These are phyloP conservation scores for Cardamine occulta DNA, from an alignment of 345 rosid species.

Conservation along the genomic window DNA sequence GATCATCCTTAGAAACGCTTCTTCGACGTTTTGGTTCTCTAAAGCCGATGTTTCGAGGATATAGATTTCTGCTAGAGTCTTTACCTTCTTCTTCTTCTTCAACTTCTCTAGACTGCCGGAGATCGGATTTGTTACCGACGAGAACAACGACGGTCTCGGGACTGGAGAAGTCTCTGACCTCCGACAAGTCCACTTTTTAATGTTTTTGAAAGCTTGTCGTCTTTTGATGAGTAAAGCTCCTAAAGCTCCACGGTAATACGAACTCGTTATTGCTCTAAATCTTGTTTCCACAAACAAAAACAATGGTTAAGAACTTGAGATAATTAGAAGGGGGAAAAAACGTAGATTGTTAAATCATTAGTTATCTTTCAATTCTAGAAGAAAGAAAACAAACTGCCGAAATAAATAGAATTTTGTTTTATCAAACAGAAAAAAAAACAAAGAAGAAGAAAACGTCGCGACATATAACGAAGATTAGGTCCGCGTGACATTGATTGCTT, in stretches of 20 bases:
- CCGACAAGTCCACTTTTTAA: slow-evolving; percentile 69
- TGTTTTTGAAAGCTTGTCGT: slow-evolving; percentile 56
- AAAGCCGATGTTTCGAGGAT: slow-evolving; percentile 82
- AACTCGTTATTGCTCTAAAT: slow-evolving; percentile 91
- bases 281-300: slow-evolving; percentile 41
- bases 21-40: slow-evolving; percentile 70
- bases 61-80: slow-evolving; percentile 59
- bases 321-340: neutral
- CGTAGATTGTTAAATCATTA: neutral
- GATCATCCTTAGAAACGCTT: slow-evolving; percentile 75
- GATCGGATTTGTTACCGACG: no score
- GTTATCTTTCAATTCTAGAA: neutral
- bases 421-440: neutral
- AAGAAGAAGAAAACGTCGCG: slow-evolving; percentile 13
- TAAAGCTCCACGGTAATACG: slow-evolving; percentile 85
- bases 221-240: slow-evolving; percentile 77
- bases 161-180: slow-evolving; percentile 60
- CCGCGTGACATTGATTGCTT: slow-evolving; percentile 33
- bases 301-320: slow-evolving; percentile 1
- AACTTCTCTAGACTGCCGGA: slow-evolving; percentile 57
- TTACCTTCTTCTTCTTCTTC: slow-evolving; percentile 66
- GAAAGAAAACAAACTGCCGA: neutral
- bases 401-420: neutral
- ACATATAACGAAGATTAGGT: slow-evolving; percentile 37
- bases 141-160: slow-evolving; percentile 69